Conservation (phyloP, 306 rosid species). For the Lablab purpureus region DNA sequence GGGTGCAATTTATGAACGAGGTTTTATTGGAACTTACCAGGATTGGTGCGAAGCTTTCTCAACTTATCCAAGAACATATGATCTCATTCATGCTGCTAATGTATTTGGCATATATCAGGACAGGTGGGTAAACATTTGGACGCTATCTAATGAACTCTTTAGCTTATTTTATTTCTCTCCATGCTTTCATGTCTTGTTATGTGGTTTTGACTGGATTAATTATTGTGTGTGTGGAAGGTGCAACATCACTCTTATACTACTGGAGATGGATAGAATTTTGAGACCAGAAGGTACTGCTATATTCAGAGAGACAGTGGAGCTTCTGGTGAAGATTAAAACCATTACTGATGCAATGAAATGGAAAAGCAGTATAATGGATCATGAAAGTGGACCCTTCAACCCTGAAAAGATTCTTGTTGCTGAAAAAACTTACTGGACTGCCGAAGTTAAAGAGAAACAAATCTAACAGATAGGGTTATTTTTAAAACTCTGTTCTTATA, state of each 20-base stretch:
- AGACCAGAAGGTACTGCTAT: conserved; percentile 94
- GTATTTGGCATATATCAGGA: conserved; percentile 89
- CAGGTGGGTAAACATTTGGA: conserved; percentile 61
- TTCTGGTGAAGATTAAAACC: conserved; percentile 72
- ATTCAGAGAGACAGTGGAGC: conserved; percentile 84
- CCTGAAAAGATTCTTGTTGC: conserved; percentile 96
- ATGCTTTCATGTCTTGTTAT: background rate
- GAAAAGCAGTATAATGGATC: conserved; percentile 87
- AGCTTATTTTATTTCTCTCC: conserved; percentile 6
- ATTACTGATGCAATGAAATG: conserved; percentile 83
- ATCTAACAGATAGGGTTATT: conserved; percentile 38
- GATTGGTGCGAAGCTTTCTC: conserved; percentile 98
- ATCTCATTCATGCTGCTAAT: conserved; percentile 84
- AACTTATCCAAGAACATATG: conserved; percentile 93
- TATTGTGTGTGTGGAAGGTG: conserved; percentile 65
- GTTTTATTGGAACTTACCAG: conserved; percentile 88
- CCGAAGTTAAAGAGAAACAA: conserved; percentile 49
- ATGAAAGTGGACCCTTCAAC: conserved; percentile 90
- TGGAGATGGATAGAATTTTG: conserved; percentile 94
- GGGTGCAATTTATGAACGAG: conserved; percentile 86
- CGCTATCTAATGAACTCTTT: background rate
- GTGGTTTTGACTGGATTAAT: conserved; percentile 26
- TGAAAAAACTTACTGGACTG: conserved; percentile 85
- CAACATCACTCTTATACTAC: conserved; percentile 66
- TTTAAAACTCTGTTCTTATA: background rate